phyloP scores from a whole-genome alignment of 208 protist genomes.

The Wallacemonas sp. region DNA sequence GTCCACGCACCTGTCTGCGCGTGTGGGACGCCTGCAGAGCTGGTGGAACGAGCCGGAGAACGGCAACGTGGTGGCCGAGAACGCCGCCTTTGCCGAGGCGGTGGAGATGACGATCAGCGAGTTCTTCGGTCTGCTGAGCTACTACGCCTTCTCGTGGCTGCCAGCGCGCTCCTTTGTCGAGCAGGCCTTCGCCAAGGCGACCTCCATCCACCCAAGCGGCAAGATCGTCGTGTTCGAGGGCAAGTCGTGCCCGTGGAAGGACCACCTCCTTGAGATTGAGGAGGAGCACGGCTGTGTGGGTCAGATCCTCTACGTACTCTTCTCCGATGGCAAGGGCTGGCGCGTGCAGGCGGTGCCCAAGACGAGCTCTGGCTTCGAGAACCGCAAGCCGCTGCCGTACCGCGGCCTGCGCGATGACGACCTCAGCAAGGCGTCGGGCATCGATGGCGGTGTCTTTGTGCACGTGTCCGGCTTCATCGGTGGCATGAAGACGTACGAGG shows the following conservation, averaged over 20 bases:
- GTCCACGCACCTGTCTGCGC: constrained; percentile 68
- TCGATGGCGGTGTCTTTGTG: constrained; percentile 93
- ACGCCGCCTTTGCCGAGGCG: constrained; percentile 82
- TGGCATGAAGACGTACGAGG: constrained; percentile 93
- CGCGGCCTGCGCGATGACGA: constrained; percentile 93
- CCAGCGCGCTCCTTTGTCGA: constrained; percentile 89
- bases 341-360: constrained; percentile 91
- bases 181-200: constrained; percentile 72
- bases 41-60: constrained; percentile 89
- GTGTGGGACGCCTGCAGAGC: constrained; percentile 84
- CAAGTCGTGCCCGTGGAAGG: constrained; percentile 92
- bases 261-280: constrained; percentile 93
- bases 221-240: constrained; percentile 82
- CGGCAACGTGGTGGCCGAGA: constrained; percentile 40
- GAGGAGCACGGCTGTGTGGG: constrained; percentile 47
- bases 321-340: constrained; percentile 87
- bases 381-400: constrained; percentile 90
- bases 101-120: constrained; percentile 82
- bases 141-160: constrained; percentile 88
- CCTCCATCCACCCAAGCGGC: constrained; percentile 53
- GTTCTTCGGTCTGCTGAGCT: constrained; percentile 88
- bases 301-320: constrained; percentile 89
- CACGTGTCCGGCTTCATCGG: constrained; percentile 97
- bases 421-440: constrained; percentile 76
- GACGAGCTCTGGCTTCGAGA: constrained; percentile 65